These are phyloP conservation scores for Lichina pygmaea DNA, from an alignment of 495 filamentous ascomycete genomes.

Conservation along the genomic window DNA sequence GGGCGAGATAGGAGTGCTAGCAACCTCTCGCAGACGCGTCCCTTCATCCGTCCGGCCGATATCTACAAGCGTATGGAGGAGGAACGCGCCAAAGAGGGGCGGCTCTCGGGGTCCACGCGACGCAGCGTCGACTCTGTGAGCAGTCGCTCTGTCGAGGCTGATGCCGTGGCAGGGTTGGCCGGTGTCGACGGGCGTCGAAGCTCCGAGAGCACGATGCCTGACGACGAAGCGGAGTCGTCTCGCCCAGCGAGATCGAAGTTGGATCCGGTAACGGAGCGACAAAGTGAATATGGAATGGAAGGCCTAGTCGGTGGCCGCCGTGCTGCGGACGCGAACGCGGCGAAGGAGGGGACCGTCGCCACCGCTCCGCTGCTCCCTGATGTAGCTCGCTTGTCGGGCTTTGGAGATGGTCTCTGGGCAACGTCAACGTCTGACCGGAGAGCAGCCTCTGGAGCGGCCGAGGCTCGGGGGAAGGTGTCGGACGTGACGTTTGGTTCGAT, in stretches of 20 bases:
- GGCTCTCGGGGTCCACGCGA: slow-evolving; percentile 21
- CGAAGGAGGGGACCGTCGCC: too few species aligned
- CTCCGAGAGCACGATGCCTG: slow-evolving; percentile 4
- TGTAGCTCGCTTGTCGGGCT: slow-evolving; percentile 34
- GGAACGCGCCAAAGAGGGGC: slow-evolving; percentile 28
- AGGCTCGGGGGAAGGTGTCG: slow-evolving; percentile 1
- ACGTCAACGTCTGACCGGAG: neutral
- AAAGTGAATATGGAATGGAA: slow-evolving; percentile 27
- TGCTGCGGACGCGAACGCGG: slow-evolving; percentile 4
- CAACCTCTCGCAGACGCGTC: slow-evolving; percentile 14
- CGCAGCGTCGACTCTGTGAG: slow-evolving; percentile 11
- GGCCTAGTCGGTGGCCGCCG: slow-evolving; percentile 8
- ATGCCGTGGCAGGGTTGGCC: neutral
- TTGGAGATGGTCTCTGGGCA: slow-evolving; percentile 15
- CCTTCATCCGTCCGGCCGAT: slow-evolving; percentile 51
- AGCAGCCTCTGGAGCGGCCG: slow-evolving; percentile 1
- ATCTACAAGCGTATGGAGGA: slow-evolving; percentile 52
- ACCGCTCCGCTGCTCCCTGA: slow-evolving; percentile 32
- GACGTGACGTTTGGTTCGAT: neutral
- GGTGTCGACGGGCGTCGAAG: neutral
- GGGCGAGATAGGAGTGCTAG: neutral
- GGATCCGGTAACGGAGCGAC: slow-evolving; percentile 28
- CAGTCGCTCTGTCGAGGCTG: slow-evolving; percentile 3
- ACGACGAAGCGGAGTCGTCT: slow-evolving; percentile 6
- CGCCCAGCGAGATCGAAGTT: slow-evolving; percentile 14